phyloP scores from a whole-genome alignment of 2,329 filamentous ascomycete species.

The Rutstroemia sydowiana region DNA sequence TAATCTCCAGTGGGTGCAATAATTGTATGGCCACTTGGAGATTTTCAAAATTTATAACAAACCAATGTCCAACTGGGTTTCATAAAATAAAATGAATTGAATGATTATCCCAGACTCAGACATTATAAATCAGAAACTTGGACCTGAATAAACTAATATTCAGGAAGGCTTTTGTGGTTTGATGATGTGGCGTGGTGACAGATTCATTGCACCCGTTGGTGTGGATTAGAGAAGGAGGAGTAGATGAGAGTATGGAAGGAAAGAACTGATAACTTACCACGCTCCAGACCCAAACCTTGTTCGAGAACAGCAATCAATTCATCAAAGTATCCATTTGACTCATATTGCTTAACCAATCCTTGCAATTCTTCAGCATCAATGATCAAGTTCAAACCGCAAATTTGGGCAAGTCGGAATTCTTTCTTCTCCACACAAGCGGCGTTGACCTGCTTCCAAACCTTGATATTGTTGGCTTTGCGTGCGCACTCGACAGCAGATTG shows the following conservation, averaged over 20 bases:
- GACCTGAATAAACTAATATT: too few species aligned
- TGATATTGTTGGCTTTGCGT: conserved; percentile 97
- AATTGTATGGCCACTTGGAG: too few species aligned
- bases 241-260: neutral
- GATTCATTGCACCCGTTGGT: neutral
- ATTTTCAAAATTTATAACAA: too few species aligned
- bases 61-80: too few species aligned
- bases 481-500: conserved; percentile 96
- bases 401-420: conserved; percentile 97
- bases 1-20: too few species aligned
- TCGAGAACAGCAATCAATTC: conserved; percentile 93
- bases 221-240: neutral
- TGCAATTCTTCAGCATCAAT: conserved; percentile 94
- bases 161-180: too few species aligned
- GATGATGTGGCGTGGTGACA: too few species aligned
- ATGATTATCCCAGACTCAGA: too few species aligned
- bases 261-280: conserved; percentile 10
- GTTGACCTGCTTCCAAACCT: conserved; percentile 99
- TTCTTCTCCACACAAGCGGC: conserved; percentile 94
- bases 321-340: conserved; percentile 95
- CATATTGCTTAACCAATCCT: conserved; percentile 91
- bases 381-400: conserved; percentile 96
- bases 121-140: too few species aligned
- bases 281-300: conserved; percentile 73
- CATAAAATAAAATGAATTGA: too few species aligned